Evolutionary conservation across 2,329 filamentous ascomycete genomes (phyloP).

Genomic region (Penicillium corylophilum): DNA sequence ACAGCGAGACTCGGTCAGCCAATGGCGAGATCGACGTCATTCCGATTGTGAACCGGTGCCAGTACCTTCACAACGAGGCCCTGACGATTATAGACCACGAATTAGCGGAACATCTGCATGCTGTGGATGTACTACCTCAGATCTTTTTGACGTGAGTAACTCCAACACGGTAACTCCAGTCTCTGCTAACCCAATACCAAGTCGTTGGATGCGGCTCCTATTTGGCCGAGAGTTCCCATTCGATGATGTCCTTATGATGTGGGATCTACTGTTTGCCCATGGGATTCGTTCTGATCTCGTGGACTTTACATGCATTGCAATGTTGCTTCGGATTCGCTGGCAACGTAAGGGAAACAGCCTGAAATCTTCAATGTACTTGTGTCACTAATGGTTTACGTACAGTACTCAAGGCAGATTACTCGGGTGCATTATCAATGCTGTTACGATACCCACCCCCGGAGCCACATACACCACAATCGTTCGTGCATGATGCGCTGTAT

Average conservation of each 20-base stretch:
- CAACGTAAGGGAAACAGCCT: conserved; percentile 60
- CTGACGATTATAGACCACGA: conserved; percentile 79
- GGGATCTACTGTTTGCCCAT: conserved; percentile 88
- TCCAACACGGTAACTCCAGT: background rate
- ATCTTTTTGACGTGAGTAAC: conserved; percentile 82
- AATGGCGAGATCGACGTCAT: conserved; percentile 53
- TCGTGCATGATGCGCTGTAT: conserved; percentile 78
- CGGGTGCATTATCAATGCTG: conserved; percentile 75
- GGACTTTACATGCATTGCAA: conserved; percentile 87
- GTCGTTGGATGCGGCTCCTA: conserved; percentile 88
- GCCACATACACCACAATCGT: conserved; percentile 68
- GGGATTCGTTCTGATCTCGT: conserved; percentile 77
- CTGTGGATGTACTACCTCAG: conserved; percentile 88
- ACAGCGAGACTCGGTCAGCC: conserved; percentile 50
- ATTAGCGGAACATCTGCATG: conserved; percentile 73
- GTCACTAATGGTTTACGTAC: conserved; percentile 17
- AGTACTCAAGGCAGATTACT: conserved; percentile 88
- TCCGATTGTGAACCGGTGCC: conserved; percentile 81
- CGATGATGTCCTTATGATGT: conserved; percentile 76
- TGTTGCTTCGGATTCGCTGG: conserved; percentile 91
- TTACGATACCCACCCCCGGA: conserved; percentile 76
- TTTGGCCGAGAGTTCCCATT: conserved; percentile 95
- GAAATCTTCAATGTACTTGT: conserved; percentile 7
- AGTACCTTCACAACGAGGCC: conserved; percentile 80
- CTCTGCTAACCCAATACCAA: conserved; percentile 35